Evolutionary conservation across 2,329 filamentous ascomycete species (phyloP).

Genomic region (Incumbomyces delicatus): DNA sequence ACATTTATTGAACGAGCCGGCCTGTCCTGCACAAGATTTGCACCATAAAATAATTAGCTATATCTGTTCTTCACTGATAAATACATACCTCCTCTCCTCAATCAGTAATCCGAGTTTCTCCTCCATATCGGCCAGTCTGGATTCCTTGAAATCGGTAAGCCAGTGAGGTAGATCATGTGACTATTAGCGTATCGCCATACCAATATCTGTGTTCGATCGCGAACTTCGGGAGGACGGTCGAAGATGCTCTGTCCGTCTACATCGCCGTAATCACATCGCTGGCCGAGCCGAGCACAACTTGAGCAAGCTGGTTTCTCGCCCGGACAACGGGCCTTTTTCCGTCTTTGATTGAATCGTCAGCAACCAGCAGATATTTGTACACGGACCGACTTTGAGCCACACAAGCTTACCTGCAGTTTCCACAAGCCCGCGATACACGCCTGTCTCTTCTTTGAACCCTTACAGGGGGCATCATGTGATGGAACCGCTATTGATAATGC

Average conservation of each 20-base stretch:
- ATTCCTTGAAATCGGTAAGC: not conserved
- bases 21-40: no score
- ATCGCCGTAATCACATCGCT: conserved; percentile 44
- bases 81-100: no score
- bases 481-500: not conserved
- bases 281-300: conserved; percentile 22
- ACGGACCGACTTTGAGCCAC: no score
- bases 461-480: not conserved
- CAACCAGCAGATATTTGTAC: no score
- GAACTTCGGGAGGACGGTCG: no score
- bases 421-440: not conserved
- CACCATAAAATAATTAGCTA: no score
- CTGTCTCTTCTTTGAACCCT: not conserved
- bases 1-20: no score
- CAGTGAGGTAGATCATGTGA: not conserved
- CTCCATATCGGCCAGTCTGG: not conserved
- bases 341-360: conserved; percentile 36
- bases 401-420: not conserved
- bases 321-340: conserved; percentile 20
- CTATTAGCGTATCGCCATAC: not conserved
- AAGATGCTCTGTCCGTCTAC: not conserved
- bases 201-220: no score
- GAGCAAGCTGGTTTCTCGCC: conserved; percentile 9
- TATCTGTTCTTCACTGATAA: no score
- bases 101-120: not conserved